Evolutionary conservation across 768 basidiomycete species (phyloP).

Genomic region (Scleroderma bovista): DNA sequence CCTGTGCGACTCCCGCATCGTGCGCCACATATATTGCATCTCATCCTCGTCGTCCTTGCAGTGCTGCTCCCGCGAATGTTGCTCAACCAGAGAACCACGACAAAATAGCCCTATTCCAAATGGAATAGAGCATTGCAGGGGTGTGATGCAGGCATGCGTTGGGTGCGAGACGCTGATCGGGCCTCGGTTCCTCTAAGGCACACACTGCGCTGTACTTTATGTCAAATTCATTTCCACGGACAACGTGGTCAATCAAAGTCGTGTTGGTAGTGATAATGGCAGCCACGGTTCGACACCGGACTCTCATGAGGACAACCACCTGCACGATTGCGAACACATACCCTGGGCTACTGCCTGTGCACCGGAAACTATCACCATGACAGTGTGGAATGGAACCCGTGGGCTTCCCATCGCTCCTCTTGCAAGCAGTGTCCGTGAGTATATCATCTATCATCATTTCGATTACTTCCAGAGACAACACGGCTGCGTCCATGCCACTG

Average conservation of each 20-base stretch:
- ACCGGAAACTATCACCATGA: neutral
- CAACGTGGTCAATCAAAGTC: neutral
- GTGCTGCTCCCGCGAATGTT: neutral
- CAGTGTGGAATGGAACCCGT: neutral
- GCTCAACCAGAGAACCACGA: neutral
- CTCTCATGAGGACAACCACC: neutral
- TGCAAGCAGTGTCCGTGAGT: neutral
- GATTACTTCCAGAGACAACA: neutral
- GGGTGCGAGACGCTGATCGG: too few relatives aligned
- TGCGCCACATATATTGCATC: neutral
- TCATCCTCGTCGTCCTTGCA: neutral
- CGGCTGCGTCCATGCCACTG: neutral
- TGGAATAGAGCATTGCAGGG: neutral
- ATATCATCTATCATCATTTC: too few relatives aligned
- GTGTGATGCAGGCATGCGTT: too few relatives aligned
- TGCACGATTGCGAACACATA: neutral
- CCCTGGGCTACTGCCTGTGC: neutral
- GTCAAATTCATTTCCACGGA: neutral
- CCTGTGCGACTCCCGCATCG: neutral
- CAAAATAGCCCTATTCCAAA: neutral
- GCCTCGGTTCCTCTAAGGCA: neutral
- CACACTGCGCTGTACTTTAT: neutral
- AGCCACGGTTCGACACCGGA: neutral
- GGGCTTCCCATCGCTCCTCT: neutral
- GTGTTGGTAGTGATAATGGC: neutral